Percentiles rank a stretch among this genome's conserved stretches.
These are phyloP conservation scores for Kregervanrija delftensis DNA, from an alignment of 805 yeast species.

Conservation along the genomic window DNA sequence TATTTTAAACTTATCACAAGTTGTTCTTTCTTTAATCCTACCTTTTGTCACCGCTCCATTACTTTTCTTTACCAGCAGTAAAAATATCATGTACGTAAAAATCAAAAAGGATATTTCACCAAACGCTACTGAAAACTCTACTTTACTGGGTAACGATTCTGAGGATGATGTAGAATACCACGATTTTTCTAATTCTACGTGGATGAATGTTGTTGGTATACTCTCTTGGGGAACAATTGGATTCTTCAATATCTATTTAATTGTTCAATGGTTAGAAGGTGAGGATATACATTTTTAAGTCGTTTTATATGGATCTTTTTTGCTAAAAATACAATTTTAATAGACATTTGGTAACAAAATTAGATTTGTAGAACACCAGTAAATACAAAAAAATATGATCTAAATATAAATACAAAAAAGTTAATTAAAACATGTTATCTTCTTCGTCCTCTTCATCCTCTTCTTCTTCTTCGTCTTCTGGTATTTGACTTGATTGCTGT, in stretches of 20 bases:
- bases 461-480: too few species aligned
- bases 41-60: constrained; percentile 85
- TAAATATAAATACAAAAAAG: not conserved
- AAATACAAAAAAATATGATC: too few species aligned
- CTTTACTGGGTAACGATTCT: not conserved
- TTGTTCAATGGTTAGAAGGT: constrained; percentile 26
- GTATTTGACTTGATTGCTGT: too few species aligned
- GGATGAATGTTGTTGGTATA: constrained; percentile 44
- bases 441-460: too few species aligned
- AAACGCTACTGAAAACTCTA: constrained; percentile 3
- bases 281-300: constrained; percentile 28
- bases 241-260: constrained; percentile 57
- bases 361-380: too few species aligned
- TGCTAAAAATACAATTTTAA: too few species aligned
- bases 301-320: not conserved
- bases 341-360: too few species aligned
- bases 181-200: constrained; percentile 59
- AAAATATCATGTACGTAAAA: constrained; percentile 59
- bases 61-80: constrained; percentile 70
- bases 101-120: constrained; percentile 3
- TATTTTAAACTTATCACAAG: constrained; percentile 83
- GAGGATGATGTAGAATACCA: constrained; percentile 22
- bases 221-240: constrained; percentile 67
- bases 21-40: constrained; percentile 69
- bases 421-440: too few species aligned